Conservation (phyloP, 208 protist species). For the Trypanosoma avium region DNA sequence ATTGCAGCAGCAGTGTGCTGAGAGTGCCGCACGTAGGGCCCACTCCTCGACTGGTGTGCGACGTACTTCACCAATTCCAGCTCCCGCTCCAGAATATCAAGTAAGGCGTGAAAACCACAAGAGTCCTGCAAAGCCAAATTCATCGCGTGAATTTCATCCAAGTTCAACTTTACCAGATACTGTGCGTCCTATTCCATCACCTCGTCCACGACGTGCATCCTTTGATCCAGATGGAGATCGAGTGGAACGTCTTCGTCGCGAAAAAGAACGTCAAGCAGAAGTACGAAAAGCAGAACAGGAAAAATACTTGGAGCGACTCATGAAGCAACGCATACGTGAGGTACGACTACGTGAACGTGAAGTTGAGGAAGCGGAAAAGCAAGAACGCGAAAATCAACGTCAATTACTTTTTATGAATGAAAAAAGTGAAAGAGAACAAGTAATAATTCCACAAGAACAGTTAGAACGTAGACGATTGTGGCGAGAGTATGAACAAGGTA, state of each 20-base stretch:
- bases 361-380: not conserved
- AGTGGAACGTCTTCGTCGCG: constrained; percentile 3
- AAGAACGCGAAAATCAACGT: constrained; percentile 15
- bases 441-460: constrained; percentile 58
- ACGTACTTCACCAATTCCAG: constrained; percentile 13
- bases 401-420: constrained; percentile 39
- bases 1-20: constrained; percentile 45
- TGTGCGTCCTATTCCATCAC: not conserved
- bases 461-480: constrained; percentile 48
- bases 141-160: not conserved
- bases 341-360: constrained; percentile 23
- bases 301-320: constrained; percentile 35
- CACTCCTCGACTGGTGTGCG: constrained; percentile 12
- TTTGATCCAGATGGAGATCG: not conserved
- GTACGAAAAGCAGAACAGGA: constrained; percentile 17
- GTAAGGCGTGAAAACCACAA: not conserved
- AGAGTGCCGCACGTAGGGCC: constrained; percentile 11
- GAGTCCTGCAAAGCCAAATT: not conserved
- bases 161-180: not conserved
- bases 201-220: not conserved
- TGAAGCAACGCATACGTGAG: constrained; percentile 21
- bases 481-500: constrained; percentile 23
- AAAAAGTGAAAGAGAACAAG: constrained; percentile 51
- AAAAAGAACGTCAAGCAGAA: constrained; percentile 12
- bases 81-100: not conserved